Conservation (phyloP, 768 basidiomycete species). For the Boletellus emodensis region DNA sequence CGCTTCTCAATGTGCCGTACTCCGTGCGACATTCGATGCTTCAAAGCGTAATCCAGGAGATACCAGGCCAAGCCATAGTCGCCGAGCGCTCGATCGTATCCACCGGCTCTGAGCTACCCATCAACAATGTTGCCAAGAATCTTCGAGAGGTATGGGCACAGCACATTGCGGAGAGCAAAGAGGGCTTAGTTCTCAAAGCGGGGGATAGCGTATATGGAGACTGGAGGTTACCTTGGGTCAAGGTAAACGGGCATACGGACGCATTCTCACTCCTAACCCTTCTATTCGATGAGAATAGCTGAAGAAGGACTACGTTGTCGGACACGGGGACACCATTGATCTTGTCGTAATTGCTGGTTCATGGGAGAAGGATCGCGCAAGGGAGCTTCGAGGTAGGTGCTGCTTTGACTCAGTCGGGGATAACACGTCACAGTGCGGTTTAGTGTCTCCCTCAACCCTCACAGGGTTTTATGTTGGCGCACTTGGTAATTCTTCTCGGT, state of each 20-base stretch:
- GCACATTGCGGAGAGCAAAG: slow-evolving; percentile 50
- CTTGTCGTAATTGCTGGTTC: slow-evolving; percentile 71
- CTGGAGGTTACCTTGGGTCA: slow-evolving; percentile 69
- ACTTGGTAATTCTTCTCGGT: slow-evolving; percentile 46
- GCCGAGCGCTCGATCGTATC: slow-evolving; percentile 50
- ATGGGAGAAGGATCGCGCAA: slow-evolving; percentile 77
- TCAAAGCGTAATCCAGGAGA: slow-evolving; percentile 48
- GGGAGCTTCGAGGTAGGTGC: slow-evolving; percentile 65
- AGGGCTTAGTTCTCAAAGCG: slow-evolving; percentile 78
- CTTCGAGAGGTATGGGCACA: slow-evolving; percentile 48
- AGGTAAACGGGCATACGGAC: slow-evolving; percentile 36
- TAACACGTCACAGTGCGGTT: neutral
- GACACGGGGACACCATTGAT: slow-evolving; percentile 77
- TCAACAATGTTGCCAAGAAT: slow-evolving; percentile 17
- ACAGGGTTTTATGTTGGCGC: slow-evolving; percentile 83
- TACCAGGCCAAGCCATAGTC: slow-evolving; percentile 63
- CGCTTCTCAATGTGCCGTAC: slow-evolving; percentile 56
- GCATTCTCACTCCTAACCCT: slow-evolving; percentile 13
- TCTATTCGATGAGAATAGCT: slow-evolving; percentile 34
- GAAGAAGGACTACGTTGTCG: slow-evolving; percentile 86
- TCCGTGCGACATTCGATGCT: slow-evolving; percentile 55
- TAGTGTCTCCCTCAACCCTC: slow-evolving; percentile 66
- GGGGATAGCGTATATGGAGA: slow-evolving; percentile 67
- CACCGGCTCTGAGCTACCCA: slow-evolving; percentile 4
- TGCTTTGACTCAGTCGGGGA: neutral